These are phyloP conservation scores for Begonia loranthoides DNA, from an alignment of 306 rosid species.

Conservation along the genomic window DNA sequence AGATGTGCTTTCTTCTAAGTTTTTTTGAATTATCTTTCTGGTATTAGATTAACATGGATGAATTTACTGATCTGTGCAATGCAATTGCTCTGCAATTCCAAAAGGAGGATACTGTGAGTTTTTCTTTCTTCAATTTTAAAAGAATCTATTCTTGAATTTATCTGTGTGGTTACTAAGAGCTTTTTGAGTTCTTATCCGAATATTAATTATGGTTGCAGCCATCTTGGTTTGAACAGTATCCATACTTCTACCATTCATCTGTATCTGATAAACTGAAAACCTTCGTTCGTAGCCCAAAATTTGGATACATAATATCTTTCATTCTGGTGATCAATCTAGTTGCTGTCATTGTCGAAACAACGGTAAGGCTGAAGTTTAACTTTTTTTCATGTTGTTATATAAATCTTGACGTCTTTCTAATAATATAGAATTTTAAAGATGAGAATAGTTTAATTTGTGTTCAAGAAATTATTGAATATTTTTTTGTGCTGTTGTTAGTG, in stretches of 20 bases:
- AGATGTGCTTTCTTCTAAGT: not conserved
- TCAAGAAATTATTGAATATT: no score
- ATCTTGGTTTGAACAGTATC: conserved; percentile 52
- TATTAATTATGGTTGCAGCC: conserved; percentile 45
- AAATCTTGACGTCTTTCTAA: no score
- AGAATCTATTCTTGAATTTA: conserved; percentile 10
- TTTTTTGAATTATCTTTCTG: conserved; percentile 1
- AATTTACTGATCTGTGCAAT: conserved; percentile 87
- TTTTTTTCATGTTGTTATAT: not conserved
- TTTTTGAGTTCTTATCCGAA: conserved; percentile 17
- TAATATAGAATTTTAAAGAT: no score
- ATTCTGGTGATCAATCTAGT: conserved; percentile 56
- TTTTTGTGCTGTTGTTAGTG: no score
- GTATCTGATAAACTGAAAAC: conserved; percentile 51
- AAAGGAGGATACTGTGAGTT: conserved; percentile 74
- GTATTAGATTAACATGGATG: conserved; percentile 65
- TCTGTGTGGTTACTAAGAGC: conserved; percentile 7
- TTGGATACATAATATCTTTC: conserved; percentile 78
- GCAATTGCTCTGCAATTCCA: conserved; percentile 76
- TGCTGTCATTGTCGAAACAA: conserved; percentile 88
- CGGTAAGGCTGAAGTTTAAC: conserved; percentile 42
- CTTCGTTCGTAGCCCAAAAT: conserved; percentile 55
- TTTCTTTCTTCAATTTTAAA: conserved; percentile 6
- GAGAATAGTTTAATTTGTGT: no score
- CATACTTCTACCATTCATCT: conserved; percentile 34